These are phyloP conservation scores for Stipa capillata DNA, from an alignment of 176 grass and related monocot genomes.

Conservation along the genomic window DNA sequence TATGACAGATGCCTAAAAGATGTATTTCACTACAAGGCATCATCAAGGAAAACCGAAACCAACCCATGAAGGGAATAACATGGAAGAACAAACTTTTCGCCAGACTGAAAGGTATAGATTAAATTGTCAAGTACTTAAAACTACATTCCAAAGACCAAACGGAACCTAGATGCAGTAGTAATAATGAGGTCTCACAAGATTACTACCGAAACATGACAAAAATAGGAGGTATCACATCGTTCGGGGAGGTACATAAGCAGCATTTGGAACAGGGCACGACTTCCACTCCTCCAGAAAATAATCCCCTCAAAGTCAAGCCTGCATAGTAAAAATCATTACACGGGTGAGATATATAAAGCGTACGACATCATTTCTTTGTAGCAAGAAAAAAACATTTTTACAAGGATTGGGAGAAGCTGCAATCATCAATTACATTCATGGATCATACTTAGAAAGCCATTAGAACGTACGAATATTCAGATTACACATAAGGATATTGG, in stretches of 20 bases:
- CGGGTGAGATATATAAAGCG: background rate
- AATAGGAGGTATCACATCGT: conserved; percentile 10
- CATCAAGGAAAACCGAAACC: background rate
- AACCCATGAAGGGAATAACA: background rate
- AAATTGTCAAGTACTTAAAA: background rate
- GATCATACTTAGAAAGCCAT: background rate
- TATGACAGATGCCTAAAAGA: too few relatives aligned
- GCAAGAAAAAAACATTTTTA: background rate
- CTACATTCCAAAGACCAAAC: conserved; percentile 15
- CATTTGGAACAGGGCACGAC: background rate
- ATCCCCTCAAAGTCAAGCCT: background rate
- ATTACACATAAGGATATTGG: background rate
- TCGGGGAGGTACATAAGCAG: conserved; percentile 14
- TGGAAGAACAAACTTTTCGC: background rate
- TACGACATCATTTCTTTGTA: background rate
- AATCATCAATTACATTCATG: background rate
- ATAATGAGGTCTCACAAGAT: conserved; percentile 23
- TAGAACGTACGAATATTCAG: background rate
- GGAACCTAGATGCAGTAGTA: conserved; percentile 11
- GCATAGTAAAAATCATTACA: background rate
- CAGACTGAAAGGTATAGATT: background rate
- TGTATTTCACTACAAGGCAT: too few relatives aligned
- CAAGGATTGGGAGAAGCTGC: background rate
- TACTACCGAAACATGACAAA: conserved; percentile 25
- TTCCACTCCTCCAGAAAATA: background rate